Percentiles rank a stretch among this genome's conserved stretches.
Conservation (phyloP, 257 asterid genomes). For the Schizonepeta tenuifolia region DNA sequence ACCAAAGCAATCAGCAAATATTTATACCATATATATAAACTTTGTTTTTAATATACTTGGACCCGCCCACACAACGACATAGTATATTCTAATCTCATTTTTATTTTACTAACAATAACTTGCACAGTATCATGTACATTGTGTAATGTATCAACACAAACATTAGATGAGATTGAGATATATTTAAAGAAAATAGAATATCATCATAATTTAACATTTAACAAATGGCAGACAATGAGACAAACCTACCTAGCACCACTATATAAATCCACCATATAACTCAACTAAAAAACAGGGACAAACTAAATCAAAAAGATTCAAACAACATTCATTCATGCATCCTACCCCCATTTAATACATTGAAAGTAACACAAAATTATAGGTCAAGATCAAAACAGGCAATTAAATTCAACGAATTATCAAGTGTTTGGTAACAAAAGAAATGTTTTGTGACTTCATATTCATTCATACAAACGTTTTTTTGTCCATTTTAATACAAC, state of each 20-base stretch:
- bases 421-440: constrained; percentile 11
- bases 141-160: too few species aligned
- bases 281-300: not conserved
- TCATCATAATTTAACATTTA: not conserved
- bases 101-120: not conserved
- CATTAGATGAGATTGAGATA: not conserved
- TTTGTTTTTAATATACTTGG: too few species aligned
- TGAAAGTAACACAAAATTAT: not conserved
- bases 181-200: not conserved
- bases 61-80: too few species aligned
- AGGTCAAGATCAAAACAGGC: constrained; percentile 15
- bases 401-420: constrained; percentile 24
- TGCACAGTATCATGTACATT: not conserved
- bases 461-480: constrained; percentile 10
- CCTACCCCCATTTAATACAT: not conserved
- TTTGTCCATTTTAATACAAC: not conserved
- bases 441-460: constrained; percentile 16
- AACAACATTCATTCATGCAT: constrained; percentile 17
- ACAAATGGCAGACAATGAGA: constrained; percentile 10
- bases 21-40: too few species aligned
- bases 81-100: too few species aligned
- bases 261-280: constrained; percentile 5
- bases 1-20: too few species aligned
- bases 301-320: constrained; percentile 9
- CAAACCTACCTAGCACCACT: constrained; percentile 19